Conservation (phyloP, 306 rosid species). For the Lithocarpus polystachyus region DNA sequence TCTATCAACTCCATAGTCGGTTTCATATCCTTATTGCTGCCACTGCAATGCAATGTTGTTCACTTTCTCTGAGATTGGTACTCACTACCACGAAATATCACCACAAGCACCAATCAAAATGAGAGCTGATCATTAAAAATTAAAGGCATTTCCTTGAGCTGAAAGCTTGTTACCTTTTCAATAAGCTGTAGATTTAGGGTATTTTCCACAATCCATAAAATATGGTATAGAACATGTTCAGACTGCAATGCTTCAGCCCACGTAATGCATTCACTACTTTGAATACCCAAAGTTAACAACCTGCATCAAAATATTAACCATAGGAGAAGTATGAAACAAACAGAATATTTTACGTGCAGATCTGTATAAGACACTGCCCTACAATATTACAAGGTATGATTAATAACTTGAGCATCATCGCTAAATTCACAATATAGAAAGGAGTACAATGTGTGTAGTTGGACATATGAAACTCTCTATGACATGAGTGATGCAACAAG, state of each 20-base stretch:
- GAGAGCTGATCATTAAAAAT: background rate
- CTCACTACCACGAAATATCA: background rate
- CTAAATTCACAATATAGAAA: no score
- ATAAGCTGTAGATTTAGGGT: conserved; percentile 72
- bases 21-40: background rate
- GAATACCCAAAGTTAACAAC: conserved; percentile 62
- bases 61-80: background rate
- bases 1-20: background rate
- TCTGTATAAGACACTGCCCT: background rate
- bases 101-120: background rate
- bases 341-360: background rate
- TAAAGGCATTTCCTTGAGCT: background rate
- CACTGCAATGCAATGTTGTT: background rate
- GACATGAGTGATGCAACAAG: background rate
- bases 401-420: background rate
- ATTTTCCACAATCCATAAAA: conserved; percentile 87
- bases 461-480: background rate
- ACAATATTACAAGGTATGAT: conserved; percentile 7
- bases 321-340: conserved; percentile 16
- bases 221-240: conserved; percentile 54
- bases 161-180: conserved; percentile 60
- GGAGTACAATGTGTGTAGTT: no score
- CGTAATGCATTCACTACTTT: conserved; percentile 46
- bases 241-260: conserved; percentile 75
- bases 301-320: conserved; percentile 36